Evolutionary conservation across 495 filamentous ascomycete species (phyloP), one percentile per base, ranked within the genome.

Genomic region (Sordaria brevicollis): DNA sequence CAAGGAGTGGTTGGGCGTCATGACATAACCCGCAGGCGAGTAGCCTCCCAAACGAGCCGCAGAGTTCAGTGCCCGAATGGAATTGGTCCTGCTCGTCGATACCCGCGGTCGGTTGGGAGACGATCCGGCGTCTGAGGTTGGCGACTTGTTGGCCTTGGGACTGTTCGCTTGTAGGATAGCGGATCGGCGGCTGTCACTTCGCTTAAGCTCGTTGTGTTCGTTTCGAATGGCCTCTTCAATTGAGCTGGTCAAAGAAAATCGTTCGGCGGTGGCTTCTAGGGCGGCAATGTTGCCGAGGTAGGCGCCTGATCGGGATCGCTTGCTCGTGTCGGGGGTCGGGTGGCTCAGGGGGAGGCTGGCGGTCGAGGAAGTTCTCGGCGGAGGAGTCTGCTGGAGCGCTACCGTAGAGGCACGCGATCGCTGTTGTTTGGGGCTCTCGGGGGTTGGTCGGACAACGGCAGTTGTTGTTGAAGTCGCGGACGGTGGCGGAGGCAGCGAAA

Each of bases 221-320:
- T 91, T 90, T 70, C 90, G 88, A 67, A 97, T 92, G 74, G 93
- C 92, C 76, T 89, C 88, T 49, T 89, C 92, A 75, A 97, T 91
- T 17, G 90, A 89, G n/a, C 89, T 90, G 49, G 88, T 90, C 73
- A 88, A 87, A 74, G 90, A 93, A 76, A 97, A 82, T 39, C 89
- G 86, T 80, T 96, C 93, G 31, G 93, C 93, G 49, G 89, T 91
- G 71, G 89, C 86, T 75, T 97, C 93, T 72, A 97, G 82, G 54
- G 91, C 87, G 77, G 93, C 91, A 69, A 96, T 89, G 83, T 94
- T 94, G 76, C 86, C 85, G 25, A 88, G 80, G 75, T 90, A 92
- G 35, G 90, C 90, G 31, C 90, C 90, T 74, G 92, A 90, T 54
- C 91, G 81, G 25, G 89, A 90, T 54, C 92, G 81, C 49, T 87